Conservation (phyloP, 805 yeast genomes). For the Teunomyces pallodes region DNA sequence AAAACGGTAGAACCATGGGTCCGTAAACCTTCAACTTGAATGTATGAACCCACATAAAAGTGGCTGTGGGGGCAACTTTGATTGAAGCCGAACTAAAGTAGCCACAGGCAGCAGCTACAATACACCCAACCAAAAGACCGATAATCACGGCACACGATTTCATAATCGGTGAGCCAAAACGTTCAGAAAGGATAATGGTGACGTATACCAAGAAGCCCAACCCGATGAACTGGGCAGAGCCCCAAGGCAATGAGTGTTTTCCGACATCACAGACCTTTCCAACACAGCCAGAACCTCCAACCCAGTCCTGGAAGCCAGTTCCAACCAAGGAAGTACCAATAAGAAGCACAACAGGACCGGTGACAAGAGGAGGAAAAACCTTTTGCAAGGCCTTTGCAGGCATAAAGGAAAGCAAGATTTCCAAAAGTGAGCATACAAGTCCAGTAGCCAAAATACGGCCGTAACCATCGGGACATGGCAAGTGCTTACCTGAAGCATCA, state of each 20-base stretch:
- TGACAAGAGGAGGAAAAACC: conserved; percentile 84
- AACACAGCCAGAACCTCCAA: conserved; percentile 77
- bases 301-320: conserved; percentile 80
- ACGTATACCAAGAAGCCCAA: conserved; percentile 80
- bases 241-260: conserved; percentile 63
- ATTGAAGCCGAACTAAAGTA: conserved; percentile 63
- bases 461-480: conserved; percentile 88
- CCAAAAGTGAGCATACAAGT: conserved; percentile 72
- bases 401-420: conserved; percentile 68
- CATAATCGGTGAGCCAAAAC: conserved; percentile 93
- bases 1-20: conserved; percentile 80
- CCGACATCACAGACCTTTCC: conserved; percentile 26
- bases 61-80: conserved; percentile 72
- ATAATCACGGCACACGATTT: conserved; percentile 88
- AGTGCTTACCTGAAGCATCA: conserved; percentile 58
- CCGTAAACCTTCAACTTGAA: conserved; percentile 76
- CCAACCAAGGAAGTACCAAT: conserved; percentile 72
- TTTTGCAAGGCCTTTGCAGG: conserved; percentile 72
- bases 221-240: conserved; percentile 83
- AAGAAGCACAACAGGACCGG: conserved; percentile 88
- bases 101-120: conserved; percentile 88
- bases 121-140: conserved; percentile 84
- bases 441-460: conserved; percentile 85
- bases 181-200: conserved; percentile 72
- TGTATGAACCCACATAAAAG: conserved; percentile 86